Conservation (phyloP, 2,329 filamentous ascomycete species). For the Alternaria ethzedia region DNA sequence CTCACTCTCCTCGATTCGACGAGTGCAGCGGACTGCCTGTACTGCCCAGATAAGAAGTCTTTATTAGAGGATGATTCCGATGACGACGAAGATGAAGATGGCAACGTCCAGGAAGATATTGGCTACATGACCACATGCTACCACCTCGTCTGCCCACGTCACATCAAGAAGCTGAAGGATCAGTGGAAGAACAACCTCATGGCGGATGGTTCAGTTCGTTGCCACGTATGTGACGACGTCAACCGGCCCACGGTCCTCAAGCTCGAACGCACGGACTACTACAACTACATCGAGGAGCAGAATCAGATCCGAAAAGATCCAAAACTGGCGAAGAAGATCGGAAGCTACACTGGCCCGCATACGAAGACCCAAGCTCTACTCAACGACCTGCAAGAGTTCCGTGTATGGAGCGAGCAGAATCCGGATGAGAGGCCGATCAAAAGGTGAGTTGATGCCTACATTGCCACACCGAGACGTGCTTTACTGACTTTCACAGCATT, state of each 20-base stretch:
- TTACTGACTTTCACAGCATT: slow-evolving; percentile 59
- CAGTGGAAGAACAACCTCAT: slow-evolving; percentile 54
- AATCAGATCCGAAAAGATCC: slow-evolving; percentile 60
- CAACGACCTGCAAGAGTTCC: slow-evolving; percentile 71
- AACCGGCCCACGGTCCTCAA: slow-evolving; percentile 71
- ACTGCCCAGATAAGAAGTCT: slow-evolving; percentile 66
- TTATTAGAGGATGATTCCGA: slow-evolving; percentile 48
- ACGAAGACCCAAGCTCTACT: slow-evolving; percentile 89
- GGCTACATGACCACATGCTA: slow-evolving; percentile 87
- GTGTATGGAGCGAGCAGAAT: slow-evolving; percentile 65
- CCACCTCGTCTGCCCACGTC: slow-evolving; percentile 80
- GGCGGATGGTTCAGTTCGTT: slow-evolving; percentile 61
- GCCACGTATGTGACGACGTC: slow-evolving; percentile 70
- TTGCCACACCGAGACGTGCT: neutral
- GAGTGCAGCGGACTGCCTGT: slow-evolving; percentile 74
- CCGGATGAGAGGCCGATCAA: slow-evolving; percentile 79
- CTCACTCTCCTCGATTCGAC: slow-evolving; percentile 84
- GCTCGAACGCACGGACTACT: slow-evolving; percentile 66
- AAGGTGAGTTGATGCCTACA: slow-evolving; percentile 50
- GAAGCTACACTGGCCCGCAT: slow-evolving; percentile 81
- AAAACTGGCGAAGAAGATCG: slow-evolving; percentile 66
- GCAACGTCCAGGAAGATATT: slow-evolving; percentile 60
- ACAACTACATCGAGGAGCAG: slow-evolving; percentile 60
- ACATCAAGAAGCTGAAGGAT: slow-evolving; percentile 67
- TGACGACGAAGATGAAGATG: slow-evolving; percentile 59